A percentile compares a stretch with the other conserved stretches of the same genome.
These are phyloP conservation scores for Nadsonia starkeyi-henricii DNA, from an alignment of 1,139 yeast species.

Conservation along the genomic window DNA sequence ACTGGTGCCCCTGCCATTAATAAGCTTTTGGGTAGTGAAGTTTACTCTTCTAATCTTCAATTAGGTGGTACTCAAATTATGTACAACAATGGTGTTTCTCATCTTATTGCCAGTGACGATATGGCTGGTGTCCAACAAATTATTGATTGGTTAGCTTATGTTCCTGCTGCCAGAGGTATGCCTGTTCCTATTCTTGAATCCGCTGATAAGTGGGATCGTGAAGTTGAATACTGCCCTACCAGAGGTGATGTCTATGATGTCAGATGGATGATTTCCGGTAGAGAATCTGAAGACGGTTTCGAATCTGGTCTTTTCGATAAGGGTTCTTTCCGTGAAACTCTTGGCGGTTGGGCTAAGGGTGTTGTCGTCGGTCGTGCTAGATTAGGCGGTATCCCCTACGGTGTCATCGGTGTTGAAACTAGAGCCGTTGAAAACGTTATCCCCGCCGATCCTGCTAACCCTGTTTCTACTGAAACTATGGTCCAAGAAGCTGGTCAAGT, in stretches of 20 bases:
- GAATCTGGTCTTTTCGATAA: slow-evolving; percentile 85
- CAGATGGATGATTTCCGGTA: slow-evolving; percentile 89
- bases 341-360: slow-evolving; percentile 97
- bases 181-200: slow-evolving; percentile 80
- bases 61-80: slow-evolving; percentile 98
- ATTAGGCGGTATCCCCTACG: slow-evolving; percentile 95
- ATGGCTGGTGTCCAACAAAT: slow-evolving; percentile 92
- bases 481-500: slow-evolving; percentile 97
- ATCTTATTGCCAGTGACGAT: slow-evolving; percentile 88
- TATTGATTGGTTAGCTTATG: slow-evolving; percentile 90
- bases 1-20: slow-evolving; percentile 99
- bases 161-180: slow-evolving; percentile 79
- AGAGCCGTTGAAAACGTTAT: slow-evolving; percentile 73
- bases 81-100: slow-evolving; percentile 97
- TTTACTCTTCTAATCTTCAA: slow-evolving; percentile 89
- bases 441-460: slow-evolving; percentile 98
- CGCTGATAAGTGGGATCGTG: slow-evolving; percentile 83
- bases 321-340: slow-evolving; percentile 90
- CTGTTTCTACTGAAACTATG: slow-evolving; percentile 75
- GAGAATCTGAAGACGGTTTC: slow-evolving; percentile 51
- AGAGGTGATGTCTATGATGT: slow-evolving; percentile 73
- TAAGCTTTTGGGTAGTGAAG: slow-evolving; percentile 92
- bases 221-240: slow-evolving; percentile 66
- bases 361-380: slow-evolving; percentile 98
- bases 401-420: slow-evolving; percentile 94